A percentile compares a stretch with the other conserved stretches of the same genome.
These are phyloP conservation scores for Mortierella hygrophila DNA, from an alignment of 192 early-diverging fungal species.

Conservation along the genomic window DNA sequence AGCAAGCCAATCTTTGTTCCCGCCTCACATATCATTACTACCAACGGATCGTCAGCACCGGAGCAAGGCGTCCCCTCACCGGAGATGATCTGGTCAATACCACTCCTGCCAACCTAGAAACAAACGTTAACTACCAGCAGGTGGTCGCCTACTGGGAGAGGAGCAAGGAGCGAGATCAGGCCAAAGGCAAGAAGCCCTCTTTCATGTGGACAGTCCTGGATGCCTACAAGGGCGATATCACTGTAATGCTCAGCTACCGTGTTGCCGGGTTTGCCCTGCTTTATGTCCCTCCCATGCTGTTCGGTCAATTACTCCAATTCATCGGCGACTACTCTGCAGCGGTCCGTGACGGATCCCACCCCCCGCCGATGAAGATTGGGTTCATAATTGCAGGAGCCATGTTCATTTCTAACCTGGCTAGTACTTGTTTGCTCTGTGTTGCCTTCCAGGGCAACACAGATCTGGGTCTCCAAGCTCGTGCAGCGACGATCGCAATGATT, in stretches of 20 bases:
- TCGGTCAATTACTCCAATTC: conserved; percentile 32
- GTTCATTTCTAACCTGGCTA: conserved; percentile 17
- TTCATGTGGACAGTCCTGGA: conserved; percentile 31
- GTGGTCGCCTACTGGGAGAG: conserved; percentile 15
- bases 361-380: conserved; percentile 17
- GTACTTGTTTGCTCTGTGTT: not conserved
- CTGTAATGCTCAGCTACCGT: conserved; percentile 9
- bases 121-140: conserved; percentile 17
- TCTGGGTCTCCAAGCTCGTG: conserved; percentile 74
- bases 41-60: conserved; percentile 23
- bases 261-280: not conserved
- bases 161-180: not conserved
- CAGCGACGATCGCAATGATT: conserved; percentile 79
- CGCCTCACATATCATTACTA: conserved; percentile 22
- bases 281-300: conserved; percentile 32
- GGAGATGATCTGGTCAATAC: conserved; percentile 24
- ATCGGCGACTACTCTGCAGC: conserved; percentile 35
- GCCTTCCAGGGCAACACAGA: conserved; percentile 55
- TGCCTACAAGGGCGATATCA: conserved; percentile 11
- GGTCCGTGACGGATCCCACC: not conserved
- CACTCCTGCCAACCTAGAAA: conserved; percentile 8
- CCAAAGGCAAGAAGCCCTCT: conserved; percentile 5
- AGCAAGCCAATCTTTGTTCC: conserved; percentile 36
- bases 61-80: conserved; percentile 39
- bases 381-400: conserved; percentile 28